phyloP scores from a whole-genome alignment of 2,329 filamentous ascomycete genomes.

The Geosmithia flava region DNA sequence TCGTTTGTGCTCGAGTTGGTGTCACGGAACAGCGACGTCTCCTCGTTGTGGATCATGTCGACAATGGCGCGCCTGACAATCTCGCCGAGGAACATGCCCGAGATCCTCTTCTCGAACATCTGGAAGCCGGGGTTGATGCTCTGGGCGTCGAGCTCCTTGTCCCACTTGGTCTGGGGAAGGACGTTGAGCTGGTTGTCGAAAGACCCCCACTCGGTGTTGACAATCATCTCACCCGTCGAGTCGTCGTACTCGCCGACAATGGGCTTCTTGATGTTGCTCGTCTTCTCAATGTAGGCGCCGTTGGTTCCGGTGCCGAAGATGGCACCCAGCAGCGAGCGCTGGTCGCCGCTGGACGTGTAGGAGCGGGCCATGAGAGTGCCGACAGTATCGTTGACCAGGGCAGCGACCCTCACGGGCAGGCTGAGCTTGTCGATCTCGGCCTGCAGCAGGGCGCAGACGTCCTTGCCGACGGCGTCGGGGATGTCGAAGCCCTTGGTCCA shows the following conservation, averaged over 20 bases:
- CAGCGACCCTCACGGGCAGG: conserved; percentile 87
- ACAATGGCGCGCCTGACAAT: conserved; percentile 71
- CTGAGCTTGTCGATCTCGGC: conserved; percentile 74
- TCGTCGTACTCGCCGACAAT: conserved; percentile 60
- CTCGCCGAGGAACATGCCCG: conserved; percentile 96
- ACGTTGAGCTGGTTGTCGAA: conserved; percentile 92
- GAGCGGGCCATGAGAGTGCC: conserved; percentile 96
- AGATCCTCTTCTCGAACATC: conserved; percentile 98
- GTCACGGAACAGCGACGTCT: conserved; percentile 63
- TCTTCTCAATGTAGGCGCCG: conserved; percentile 91
- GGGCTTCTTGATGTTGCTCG: conserved; percentile 71
- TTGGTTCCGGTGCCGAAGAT: conserved; percentile 98
- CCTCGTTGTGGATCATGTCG: conserved; percentile 55
- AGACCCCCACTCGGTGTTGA: conserved; percentile 97
- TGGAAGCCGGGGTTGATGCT: conserved; percentile 89
- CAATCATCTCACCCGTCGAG: conserved; percentile 84
- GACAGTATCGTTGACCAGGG: conserved; percentile 94
- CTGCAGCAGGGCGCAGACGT: conserved; percentile 86
- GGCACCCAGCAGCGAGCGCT: conserved; percentile 77
- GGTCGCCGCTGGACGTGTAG: conserved; percentile 83
- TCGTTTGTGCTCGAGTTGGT: conserved; percentile 61
- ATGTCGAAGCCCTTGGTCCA: conserved; percentile 99
- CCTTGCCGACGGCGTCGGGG: conserved; percentile 82
- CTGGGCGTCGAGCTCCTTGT: conserved; percentile 62
- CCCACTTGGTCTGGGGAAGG: conserved; percentile 75